Base-by-base conservation (phyloP, 129 eudicot genomes). In the Silybum marianum region DNA sequence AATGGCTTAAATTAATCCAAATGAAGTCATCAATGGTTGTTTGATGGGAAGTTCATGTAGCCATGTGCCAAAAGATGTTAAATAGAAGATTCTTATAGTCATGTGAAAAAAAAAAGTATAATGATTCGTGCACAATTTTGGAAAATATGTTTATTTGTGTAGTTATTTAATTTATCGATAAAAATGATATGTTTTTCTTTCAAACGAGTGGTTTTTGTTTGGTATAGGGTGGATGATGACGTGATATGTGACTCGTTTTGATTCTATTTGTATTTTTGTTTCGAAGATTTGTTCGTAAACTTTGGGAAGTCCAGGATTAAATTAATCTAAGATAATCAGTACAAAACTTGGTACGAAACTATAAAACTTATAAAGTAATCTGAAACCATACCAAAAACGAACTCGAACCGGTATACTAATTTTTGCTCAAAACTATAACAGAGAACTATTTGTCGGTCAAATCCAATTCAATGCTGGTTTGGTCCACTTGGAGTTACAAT, bases 1-100 rank as follows among this genome's bases (percentile, higher is more conserved):
- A 82, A 70, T 76, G 78, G 82, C 78, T 82, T 36, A 76, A 70
- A 76, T 58, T 76, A 82, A 70, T 39, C 67, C 51, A 70, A 25
- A 36, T 54, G 72, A 18, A 0, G 66, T 18, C 66, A 58, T 58
- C 23, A 58, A 58, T 58, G 66, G 23, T 58, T 22, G 66, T 82
- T 70, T 26, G 16, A 51, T 76, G 60, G 66, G 4, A 54, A 76
- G 62, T 60, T 82, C 78, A 77, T 14, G 51, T 36, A 65, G 28
- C 28, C 26, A 65, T 65, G 28, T 65, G 18, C 69, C 30, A 65
- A 76, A 70, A 68, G 75, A n/a, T 69, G 73, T 82, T 63, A 23
- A 16, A 74, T 81, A 80, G 70, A 76, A 75, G 74, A 39, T 67
- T 69, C 63, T 30, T 75, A 81, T 82, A 82, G 76, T 70, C 81